Evolutionary conservation across 2,329 filamentous ascomycete genomes (phyloP).

Genomic region (Dothistroma pini): DNA sequence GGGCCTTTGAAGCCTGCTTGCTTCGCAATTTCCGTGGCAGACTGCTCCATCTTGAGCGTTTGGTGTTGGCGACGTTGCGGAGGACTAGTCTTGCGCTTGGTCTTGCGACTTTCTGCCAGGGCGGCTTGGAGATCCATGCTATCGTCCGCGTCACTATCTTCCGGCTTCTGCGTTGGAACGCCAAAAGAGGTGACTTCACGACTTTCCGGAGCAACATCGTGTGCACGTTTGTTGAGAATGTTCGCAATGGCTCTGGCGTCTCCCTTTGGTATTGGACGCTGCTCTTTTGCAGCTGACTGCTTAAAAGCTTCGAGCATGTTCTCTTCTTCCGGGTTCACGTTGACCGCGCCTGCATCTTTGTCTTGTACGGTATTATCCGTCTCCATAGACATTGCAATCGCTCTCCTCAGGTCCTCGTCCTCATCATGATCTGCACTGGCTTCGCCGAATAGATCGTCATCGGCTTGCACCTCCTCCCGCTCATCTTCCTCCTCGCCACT

Average conservation of each 20-base stretch:
- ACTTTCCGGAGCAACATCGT: constrained; percentile 51
- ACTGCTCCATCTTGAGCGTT: constrained; percentile 36
- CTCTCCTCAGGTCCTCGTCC: constrained; percentile 72
- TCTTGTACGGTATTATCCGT: constrained; percentile 46
- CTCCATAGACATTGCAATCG: constrained; percentile 79
- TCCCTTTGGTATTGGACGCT: constrained; percentile 43
- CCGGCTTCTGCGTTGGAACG: constrained; percentile 29
- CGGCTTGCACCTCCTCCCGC: constrained; percentile 39
- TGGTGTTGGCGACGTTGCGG: constrained; percentile 19
- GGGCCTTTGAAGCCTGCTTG: constrained; percentile 68
- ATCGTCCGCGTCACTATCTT: constrained; percentile 65
- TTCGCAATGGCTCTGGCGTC: constrained; percentile 62
- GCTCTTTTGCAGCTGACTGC: constrained; percentile 41
- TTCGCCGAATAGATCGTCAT: constrained; percentile 58
- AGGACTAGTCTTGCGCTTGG: constrained; percentile 33
- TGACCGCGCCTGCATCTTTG: constrained; percentile 8
- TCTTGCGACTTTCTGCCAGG: constrained; percentile 62
- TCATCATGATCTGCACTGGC: constrained; percentile 42
- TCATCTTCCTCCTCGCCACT: constrained; percentile 35
- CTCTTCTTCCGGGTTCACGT: constrained; percentile 33
- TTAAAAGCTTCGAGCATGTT: constrained; percentile 47
- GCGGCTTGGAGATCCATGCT: constrained; percentile 73
- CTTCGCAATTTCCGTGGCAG: constrained; percentile 39
- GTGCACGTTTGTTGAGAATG: constrained; percentile 70
- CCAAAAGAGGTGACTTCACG: constrained; percentile 37